Conservation (phyloP, 768 basidiomycete species). For the Boletus rubroflammeus region DNA sequence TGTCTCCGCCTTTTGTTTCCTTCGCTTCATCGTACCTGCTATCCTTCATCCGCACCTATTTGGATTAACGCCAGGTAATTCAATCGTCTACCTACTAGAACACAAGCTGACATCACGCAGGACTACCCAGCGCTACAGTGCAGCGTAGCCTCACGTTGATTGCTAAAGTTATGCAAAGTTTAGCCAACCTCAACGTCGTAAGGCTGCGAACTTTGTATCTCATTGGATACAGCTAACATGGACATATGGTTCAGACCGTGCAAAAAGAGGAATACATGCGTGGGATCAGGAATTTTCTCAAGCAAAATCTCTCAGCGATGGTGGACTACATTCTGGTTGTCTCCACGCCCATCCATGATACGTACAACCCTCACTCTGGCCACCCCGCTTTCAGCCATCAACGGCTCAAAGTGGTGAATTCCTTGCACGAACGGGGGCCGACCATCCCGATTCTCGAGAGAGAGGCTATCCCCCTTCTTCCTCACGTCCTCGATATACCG, state of each 20-base stretch:
- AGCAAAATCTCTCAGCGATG: constrained; percentile 63
- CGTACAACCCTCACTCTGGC: constrained; percentile 26
- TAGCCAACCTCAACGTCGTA: constrained; percentile 80
- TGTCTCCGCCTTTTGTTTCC: constrained; percentile 86
- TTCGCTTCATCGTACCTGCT: constrained; percentile 86
- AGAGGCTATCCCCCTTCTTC: constrained; percentile 70
- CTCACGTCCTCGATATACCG: constrained; percentile 74
- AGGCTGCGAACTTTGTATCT: constrained; percentile 22
- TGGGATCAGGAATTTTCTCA: constrained; percentile 69
- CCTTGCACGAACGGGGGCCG: constrained; percentile 53
- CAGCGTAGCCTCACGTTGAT: constrained; percentile 81
- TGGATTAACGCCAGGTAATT: constrained; percentile 67
- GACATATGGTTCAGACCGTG: constrained; percentile 38
- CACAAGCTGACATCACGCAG: constrained; percentile 37
- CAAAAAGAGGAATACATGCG: constrained; percentile 84
- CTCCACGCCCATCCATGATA: constrained; percentile 48
- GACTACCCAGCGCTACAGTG: constrained; percentile 60
- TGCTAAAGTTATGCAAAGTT: constrained; percentile 85
- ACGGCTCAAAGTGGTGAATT: constrained; percentile 50
- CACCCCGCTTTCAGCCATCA: constrained; percentile 42
- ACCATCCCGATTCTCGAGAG: constrained; percentile 55
- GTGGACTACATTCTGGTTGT: constrained; percentile 72
- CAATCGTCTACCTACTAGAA: neutral
- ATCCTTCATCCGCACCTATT: constrained; percentile 87
- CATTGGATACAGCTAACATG: constrained; percentile 1